Evolutionary conservation across 768 basidiomycete species (phyloP).

Genomic region (Mrakia blollopis): DNA sequence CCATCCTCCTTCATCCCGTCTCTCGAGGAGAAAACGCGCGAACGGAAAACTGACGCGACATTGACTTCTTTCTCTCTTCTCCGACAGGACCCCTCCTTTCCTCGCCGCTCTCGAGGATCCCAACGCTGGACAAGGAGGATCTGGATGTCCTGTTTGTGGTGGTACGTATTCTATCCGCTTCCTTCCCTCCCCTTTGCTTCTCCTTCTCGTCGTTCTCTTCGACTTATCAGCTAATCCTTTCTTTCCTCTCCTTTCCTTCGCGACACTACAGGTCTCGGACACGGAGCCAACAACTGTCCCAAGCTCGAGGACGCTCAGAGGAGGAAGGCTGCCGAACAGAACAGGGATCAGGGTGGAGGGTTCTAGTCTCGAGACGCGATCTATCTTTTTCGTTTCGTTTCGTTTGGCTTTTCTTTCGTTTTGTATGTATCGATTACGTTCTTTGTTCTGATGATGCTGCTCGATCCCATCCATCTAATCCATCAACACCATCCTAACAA

Average conservation of each 20-base stretch:
- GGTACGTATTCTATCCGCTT: constrained; percentile 50
- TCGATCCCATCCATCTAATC: no score
- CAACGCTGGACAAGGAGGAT: constrained; percentile 68
- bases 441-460: no score
- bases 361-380: no score
- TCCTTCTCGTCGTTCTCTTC: background rate
- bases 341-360: constrained; percentile 63
- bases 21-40: background rate
- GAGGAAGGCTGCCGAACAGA: constrained; percentile 81
- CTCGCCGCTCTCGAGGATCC: constrained; percentile 85
- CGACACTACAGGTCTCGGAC: constrained; percentile 66
- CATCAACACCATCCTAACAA: background rate
- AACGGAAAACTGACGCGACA: background rate
- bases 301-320: constrained; percentile 92
- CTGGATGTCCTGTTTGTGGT: constrained; percentile 93
- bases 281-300: constrained; percentile 89
- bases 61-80: constrained; percentile 27
- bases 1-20: background rate
- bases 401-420: no score
- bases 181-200: background rate
- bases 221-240: background rate
- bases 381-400: no score
- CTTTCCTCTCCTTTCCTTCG: background rate
- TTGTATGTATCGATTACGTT: no score
- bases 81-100: constrained; percentile 82